phyloP scores from a whole-genome alignment of 2,329 filamentous ascomycete genomes.

The Trichoderma cornu-damae region DNA sequence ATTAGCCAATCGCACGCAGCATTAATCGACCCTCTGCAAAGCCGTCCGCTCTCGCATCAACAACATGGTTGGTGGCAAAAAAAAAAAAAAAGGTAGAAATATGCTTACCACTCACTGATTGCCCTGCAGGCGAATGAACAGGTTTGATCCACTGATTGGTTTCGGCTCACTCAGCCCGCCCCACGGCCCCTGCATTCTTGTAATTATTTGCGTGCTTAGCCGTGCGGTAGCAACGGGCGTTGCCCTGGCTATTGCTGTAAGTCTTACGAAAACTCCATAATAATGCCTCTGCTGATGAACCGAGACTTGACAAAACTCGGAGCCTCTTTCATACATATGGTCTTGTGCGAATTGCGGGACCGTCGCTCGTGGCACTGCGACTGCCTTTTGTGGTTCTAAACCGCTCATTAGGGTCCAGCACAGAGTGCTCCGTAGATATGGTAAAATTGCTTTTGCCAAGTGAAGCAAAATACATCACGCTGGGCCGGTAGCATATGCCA shows the following conservation, averaged over 20 bases:
- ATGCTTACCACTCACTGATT: neutral
- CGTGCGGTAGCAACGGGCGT: neutral
- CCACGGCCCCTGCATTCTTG: constrained; percentile 3
- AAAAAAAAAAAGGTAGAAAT: too few species aligned
- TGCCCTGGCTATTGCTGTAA: neutral
- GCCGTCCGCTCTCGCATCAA: too few species aligned
- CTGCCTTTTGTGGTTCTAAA: neutral
- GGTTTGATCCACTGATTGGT: constrained; percentile 2
- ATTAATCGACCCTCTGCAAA: too few species aligned
- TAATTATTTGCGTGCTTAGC: neutral
- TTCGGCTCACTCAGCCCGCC: neutral
- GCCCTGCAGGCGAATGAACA: neutral
- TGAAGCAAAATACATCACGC: neutral
- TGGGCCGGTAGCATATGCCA: neutral
- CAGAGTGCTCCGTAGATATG: neutral
- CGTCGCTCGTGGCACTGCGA: neutral
- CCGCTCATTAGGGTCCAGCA: neutral
- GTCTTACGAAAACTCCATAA: neutral
- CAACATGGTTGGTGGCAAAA: too few species aligned
- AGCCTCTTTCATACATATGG: neutral
- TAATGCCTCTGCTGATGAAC: neutral
- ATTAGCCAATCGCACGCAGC: too few species aligned
- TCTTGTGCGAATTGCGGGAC: neutral
- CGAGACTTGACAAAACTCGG: neutral
- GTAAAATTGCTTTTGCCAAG: neutral